phyloP scores from a whole-genome alignment of 2,329 filamentous ascomycete species.

The Aspergillus viridinutans region DNA sequence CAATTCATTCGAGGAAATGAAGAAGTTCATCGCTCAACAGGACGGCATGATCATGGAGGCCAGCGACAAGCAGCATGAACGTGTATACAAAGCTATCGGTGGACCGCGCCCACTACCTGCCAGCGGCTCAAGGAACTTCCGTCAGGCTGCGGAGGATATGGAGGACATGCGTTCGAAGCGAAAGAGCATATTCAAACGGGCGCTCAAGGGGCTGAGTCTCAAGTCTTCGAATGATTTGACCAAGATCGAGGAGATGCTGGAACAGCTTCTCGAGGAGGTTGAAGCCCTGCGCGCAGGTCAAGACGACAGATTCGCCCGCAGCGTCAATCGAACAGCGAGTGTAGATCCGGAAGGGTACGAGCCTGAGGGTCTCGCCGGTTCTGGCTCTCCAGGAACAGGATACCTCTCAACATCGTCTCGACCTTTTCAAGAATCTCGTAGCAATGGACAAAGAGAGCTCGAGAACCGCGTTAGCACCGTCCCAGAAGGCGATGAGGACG shows the following conservation, averaged over 20 bases:
- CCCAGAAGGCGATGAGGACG: constrained; percentile 74
- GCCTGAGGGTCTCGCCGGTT: constrained; percentile 73
- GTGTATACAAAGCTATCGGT: constrained; percentile 75
- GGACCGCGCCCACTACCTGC: constrained; percentile 80
- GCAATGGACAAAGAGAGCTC: constrained; percentile 53
- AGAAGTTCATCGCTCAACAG: constrained; percentile 82
- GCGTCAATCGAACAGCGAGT: constrained; percentile 41
- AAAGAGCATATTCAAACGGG: constrained; percentile 88
- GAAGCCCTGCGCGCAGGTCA: constrained; percentile 68
- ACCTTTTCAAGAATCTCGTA: constrained; percentile 26
- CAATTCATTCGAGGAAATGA: constrained; percentile 92
- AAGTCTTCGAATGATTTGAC: constrained; percentile 84
- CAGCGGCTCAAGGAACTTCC: constrained; percentile 56
- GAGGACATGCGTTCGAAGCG: constrained; percentile 69
- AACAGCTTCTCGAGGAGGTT: constrained; percentile 87
- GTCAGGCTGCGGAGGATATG: constrained; percentile 48
- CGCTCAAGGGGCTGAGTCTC: constrained; percentile 82
- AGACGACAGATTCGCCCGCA: constrained; percentile 32
- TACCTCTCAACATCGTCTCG: constrained; percentile 60
- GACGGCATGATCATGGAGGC: constrained; percentile 84
- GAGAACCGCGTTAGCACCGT: constrained; percentile 89
- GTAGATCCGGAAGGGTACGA: constrained; percentile 75
- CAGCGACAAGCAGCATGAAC: constrained; percentile 82
- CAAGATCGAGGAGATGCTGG: constrained; percentile 86
- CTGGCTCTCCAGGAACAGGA: constrained; percentile 67